Evolutionary conservation across 495 filamentous ascomycete species (phyloP).

Genomic region (Trichoderma erinaceum): DNA sequence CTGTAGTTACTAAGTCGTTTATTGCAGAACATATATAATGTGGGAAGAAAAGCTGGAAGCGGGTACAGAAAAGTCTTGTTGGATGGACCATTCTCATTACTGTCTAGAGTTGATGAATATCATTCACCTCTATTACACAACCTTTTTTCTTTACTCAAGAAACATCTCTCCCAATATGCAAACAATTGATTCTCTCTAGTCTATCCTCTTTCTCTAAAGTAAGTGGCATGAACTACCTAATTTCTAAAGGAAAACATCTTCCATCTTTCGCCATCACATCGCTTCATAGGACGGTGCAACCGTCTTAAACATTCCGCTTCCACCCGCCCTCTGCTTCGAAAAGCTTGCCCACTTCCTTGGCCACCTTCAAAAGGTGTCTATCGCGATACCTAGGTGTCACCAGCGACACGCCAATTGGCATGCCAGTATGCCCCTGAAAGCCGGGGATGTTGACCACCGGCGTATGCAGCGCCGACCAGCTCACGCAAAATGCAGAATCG

Average conservation of each 20-base stretch:
- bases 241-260: no score
- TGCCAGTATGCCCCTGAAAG: slow-evolving; percentile 40
- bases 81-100: neutral
- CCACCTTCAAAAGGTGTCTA: slow-evolving; percentile 36
- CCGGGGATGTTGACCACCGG: slow-evolving; percentile 46
- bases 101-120: slow-evolving; percentile 4
- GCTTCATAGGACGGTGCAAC: no score
- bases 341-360: slow-evolving; percentile 34
- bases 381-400: slow-evolving; percentile 42
- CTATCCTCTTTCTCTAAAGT: no score
- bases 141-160: no score
- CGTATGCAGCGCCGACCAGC: slow-evolving; percentile 34
- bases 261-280: no score
- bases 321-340: slow-evolving; percentile 41
- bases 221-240: no score
- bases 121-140: neutral
- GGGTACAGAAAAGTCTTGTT: neutral
- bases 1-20: neutral
- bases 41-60: neutral
- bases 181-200: no score
- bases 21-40: neutral
- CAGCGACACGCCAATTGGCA: slow-evolving; percentile 46
- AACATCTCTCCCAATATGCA: no score
- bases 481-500: slow-evolving; percentile 28
- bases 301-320: slow-evolving; percentile 14